Base-by-base conservation (phyloP, 306 rosid species). In the Cucumis sativus region DNA sequence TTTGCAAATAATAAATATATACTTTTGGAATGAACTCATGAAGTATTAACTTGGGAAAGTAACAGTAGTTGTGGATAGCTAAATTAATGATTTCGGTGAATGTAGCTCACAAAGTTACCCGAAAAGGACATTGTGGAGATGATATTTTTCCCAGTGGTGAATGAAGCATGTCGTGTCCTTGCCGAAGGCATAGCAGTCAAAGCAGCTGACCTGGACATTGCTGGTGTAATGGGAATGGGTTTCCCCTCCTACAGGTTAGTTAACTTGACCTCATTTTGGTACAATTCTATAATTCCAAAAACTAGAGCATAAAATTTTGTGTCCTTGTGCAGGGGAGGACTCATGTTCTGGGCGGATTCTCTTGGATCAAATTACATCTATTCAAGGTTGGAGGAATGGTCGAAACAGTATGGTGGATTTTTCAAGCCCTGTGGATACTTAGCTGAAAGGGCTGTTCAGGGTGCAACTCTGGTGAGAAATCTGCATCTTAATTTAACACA, bases 121-220 rank as follows among this genome's bases (percentile, higher is more conserved):
- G 96, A 86, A 69, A 88, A 84, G 89, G 99, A 92, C 73, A 88
- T 92, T 45, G 89, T 95, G 76, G 99, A 95, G 84, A 95, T 92
- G 99, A 75, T 90, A 61, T 92, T 95, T 85, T 89, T 95, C 83
- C 97, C 97, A 0, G 99, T 95, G 84, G 97, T 95, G 81, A 95
- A 95, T 45, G 99, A 95, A 84, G 97, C 99, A 5, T 95, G 99
- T 47, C 92, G 97, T 49, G 96, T 95, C 79, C 96, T 90, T 69
- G 99, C 89, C 21, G 99, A 95, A 80, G 97, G 97, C 61, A 92
- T 95, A 77, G 92, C 86, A 13, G 93, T 92, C 74, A 95, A 95
- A 83, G 92, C 97, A 25, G 87, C 96, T 28, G 97, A 95, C 87
- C 92, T 95, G 17, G 99, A 92, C 78, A 87, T 95, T 78, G 83